Percentiles rank a stretch among this genome's conserved stretches.
These are phyloP conservation scores for Phlebiopsis flavidoalba DNA, from an alignment of 768 basidiomycete species.

Conservation along the genomic window DNA sequence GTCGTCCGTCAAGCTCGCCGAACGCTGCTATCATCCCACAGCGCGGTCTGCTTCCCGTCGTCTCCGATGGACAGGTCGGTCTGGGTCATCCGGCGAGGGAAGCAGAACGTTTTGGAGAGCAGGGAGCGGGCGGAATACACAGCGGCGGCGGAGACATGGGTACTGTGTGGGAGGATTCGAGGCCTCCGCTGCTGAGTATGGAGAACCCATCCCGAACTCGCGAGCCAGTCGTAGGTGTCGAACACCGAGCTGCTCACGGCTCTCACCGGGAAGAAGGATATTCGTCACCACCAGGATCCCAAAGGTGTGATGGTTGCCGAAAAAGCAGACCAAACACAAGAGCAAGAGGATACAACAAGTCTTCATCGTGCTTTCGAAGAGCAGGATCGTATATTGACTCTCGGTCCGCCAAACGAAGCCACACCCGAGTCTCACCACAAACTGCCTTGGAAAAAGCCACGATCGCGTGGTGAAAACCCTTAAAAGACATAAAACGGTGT, in stretches of 20 bases:
- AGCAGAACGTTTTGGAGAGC: not conserved
- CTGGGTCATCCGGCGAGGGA: not conserved
- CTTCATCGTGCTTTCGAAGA: not conserved
- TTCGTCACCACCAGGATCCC: not conserved
- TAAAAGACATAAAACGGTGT: not conserved
- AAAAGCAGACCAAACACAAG: not conserved
- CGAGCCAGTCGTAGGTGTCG: not conserved
- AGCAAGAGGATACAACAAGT: not conserved
- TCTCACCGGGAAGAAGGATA: not conserved
- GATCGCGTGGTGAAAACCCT: not conserved
- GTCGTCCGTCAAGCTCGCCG: not conserved
- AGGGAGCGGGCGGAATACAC: not conserved
- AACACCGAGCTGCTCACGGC: not conserved
- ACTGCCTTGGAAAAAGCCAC: not conserved
- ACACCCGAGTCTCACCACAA: not conserved
- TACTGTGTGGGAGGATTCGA: not conserved
- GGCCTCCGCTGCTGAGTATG: not conserved
- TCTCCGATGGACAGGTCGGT: not conserved
- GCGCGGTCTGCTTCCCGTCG: not conserved
- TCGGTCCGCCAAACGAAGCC: not conserved
- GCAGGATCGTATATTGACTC: not conserved
- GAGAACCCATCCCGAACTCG: not conserved
- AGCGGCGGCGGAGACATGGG: not conserved
- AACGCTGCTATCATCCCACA: not conserved
- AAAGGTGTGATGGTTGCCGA: not conserved